Percentiles rank a stretch among this genome's conserved stretches.
phyloP scores from a whole-genome alignment of 2,329 filamentous ascomycete genomes.

The Cladophialophora bantiana region DNA sequence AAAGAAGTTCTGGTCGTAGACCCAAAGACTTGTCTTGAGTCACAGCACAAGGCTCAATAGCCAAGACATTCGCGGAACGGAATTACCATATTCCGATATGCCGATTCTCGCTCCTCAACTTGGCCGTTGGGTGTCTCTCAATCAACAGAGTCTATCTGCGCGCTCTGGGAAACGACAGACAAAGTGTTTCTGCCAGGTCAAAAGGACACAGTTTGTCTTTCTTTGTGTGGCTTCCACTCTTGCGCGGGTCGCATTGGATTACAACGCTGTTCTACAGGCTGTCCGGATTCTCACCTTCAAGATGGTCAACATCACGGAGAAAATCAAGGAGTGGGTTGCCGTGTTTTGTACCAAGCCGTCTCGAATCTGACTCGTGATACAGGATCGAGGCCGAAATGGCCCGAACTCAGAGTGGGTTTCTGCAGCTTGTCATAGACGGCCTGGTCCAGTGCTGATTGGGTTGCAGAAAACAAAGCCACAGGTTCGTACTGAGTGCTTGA shows the following conservation, averaged over 20 bases:
- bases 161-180: not conserved
- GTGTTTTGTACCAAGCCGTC: not conserved
- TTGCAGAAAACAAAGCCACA: conserved; percentile 94
- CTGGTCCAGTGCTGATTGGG: conserved; percentile 23
- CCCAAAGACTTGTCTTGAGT: conserved; percentile 17
- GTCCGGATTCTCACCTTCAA: conserved; percentile 41
- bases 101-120: conserved; percentile 19
- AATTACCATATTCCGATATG: conserved; percentile 26
- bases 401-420: conserved; percentile 87
- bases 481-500: conserved; percentile 66
- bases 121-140: conserved; percentile 7
- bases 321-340: conserved; percentile 90
- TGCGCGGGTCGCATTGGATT: not conserved
- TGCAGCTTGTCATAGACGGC: conserved; percentile 28
- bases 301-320: conserved; percentile 99
- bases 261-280: not conserved
- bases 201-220: not conserved
- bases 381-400: conserved; percentile 99
- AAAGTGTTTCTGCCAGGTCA: not conserved
- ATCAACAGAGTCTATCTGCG: conserved; percentile 2
- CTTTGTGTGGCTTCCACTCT: not conserved
- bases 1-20: conserved; percentile 11
- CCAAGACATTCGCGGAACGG: conserved; percentile 30
- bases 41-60: conserved; percentile 22
- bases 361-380: conserved; percentile 29